These are phyloP conservation scores for Viola pubescens DNA, from an alignment of 441 rosid species.

Conservation along the genomic window DNA sequence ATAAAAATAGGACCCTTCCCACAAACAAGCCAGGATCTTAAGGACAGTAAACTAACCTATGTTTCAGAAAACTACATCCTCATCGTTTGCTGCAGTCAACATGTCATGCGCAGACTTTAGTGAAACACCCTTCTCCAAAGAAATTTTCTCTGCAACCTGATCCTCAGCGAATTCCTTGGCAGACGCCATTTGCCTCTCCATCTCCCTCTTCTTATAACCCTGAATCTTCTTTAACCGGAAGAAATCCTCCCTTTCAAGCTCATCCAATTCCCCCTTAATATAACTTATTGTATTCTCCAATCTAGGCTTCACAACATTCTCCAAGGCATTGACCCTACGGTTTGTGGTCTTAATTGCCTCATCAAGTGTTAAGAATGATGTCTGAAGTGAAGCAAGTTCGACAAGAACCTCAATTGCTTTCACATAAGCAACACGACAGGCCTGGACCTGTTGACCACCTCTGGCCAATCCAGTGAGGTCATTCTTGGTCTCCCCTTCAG, in stretches of 20 bases:
- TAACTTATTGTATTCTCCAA: slow-evolving; percentile 72
- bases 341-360: slow-evolving; percentile 92
- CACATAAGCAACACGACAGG: slow-evolving; percentile 74
- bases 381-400: slow-evolving; percentile 90
- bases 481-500: slow-evolving; percentile 75
- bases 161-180: slow-evolving; percentile 61
- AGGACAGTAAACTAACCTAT: slow-evolving; percentile 14
- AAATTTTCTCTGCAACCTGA: slow-evolving; percentile 51
- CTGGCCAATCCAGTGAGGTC: slow-evolving; percentile 85
- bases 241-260: slow-evolving; percentile 89
- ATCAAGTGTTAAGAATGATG: slow-evolving; percentile 80
- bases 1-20: slow-evolving; percentile 4
- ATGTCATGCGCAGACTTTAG: slow-evolving; percentile 46
- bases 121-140: slow-evolving; percentile 59
- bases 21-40: slow-evolving; percentile 11
- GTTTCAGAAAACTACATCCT: slow-evolving; percentile 72
- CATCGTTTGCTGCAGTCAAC: slow-evolving; percentile 58
- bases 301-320: slow-evolving; percentile 85
- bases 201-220: slow-evolving; percentile 76
- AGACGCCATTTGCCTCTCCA: slow-evolving; percentile 45
- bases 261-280: slow-evolving; percentile 87
- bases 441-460: slow-evolving; percentile 89
- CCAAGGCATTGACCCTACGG: slow-evolving; percentile 87
- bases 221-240: slow-evolving; percentile 89
- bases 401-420: slow-evolving; percentile 82